Percentiles rank a stretch among this genome's conserved stretches.
Evolutionary conservation across 306 rosid genomes (phyloP).

Genomic region (Fagus crenata): DNA sequence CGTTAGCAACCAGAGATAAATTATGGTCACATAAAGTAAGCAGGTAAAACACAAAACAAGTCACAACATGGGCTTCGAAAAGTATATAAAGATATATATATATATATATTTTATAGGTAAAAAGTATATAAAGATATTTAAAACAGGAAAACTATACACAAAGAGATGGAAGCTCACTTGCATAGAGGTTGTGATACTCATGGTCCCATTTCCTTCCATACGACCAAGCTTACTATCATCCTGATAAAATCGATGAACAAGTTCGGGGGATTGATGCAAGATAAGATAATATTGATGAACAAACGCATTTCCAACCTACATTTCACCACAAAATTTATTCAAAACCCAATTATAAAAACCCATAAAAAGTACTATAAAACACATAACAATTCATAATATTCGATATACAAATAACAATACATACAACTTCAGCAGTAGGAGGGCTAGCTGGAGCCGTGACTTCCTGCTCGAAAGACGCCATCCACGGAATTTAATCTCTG

Average conservation of each 20-base stretch:
- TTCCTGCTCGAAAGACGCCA: slow-evolving; percentile 68
- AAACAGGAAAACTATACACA: neutral
- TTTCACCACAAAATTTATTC: neutral
- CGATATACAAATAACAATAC: slow-evolving; percentile 22
- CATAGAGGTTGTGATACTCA: slow-evolving; percentile 75
- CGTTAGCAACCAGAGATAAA: neutral
- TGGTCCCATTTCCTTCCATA: slow-evolving; percentile 56
- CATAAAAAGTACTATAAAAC: too few relatives aligned
- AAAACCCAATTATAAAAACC: slow-evolving; percentile 20
- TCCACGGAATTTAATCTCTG: slow-evolving; percentile 27
- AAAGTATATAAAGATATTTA: too few relatives aligned
- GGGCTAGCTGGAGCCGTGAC: slow-evolving; percentile 23
- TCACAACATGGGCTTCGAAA: neutral
- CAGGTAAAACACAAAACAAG: neutral
- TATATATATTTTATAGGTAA: too few relatives aligned
- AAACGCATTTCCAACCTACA: slow-evolving; percentile 88
- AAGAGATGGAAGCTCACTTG: slow-evolving; percentile 48
- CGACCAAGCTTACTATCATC: slow-evolving; percentile 82
- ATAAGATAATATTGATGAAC: slow-evolving; percentile 80
- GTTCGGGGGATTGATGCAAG: slow-evolving; percentile 77
- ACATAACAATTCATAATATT: neutral
- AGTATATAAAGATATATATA: too few relatives aligned
- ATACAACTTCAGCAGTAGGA: slow-evolving; percentile 70
- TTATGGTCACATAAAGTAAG: neutral
- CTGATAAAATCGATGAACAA: slow-evolving; percentile 82